A percentile compares a stretch with the other conserved stretches of the same genome.
Evolutionary conservation across 352 stramenopile genomes (phyloP).

Genomic region (Pythium aristosporum): DNA sequence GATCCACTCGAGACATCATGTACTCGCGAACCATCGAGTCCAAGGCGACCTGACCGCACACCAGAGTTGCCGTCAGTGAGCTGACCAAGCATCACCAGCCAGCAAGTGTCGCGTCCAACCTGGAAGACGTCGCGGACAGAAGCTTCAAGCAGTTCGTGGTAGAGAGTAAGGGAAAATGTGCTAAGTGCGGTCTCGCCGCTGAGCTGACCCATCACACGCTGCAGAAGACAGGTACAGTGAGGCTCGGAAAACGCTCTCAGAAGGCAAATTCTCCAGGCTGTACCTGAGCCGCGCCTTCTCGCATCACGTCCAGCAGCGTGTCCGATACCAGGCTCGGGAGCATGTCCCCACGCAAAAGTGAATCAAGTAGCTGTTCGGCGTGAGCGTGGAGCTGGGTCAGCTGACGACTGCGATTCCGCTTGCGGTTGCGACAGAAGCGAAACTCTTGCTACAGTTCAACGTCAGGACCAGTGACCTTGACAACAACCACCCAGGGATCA

Average conservation of each 20-base stretch:
- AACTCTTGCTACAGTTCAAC: constrained; percentile 37
- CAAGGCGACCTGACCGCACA: constrained; percentile 21
- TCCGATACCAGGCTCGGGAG: constrained; percentile 20
- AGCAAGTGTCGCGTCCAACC: constrained; percentile 1
- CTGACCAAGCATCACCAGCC: background rate
- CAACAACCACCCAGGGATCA: background rate
- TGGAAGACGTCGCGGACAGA: constrained; percentile 37
- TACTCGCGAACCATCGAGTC: constrained; percentile 41
- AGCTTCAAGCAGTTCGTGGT: constrained; percentile 15
- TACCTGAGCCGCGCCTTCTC: constrained; percentile 34
- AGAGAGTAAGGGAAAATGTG: background rate
- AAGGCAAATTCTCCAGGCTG: background rate
- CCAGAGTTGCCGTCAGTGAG: background rate
- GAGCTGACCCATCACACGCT: background rate
- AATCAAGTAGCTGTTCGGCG: constrained; percentile 35
- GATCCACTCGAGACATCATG: constrained; percentile 30
- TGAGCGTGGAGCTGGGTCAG: constrained; percentile 20
- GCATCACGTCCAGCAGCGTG: constrained; percentile 42
- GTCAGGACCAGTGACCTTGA: background rate
- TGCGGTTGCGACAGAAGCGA: constrained; percentile 37
- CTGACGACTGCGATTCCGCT: constrained; percentile 23
- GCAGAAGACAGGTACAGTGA: background rate
- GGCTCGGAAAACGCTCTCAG: background rate
- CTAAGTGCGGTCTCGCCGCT: background rate
- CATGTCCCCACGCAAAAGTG: constrained; percentile 18